Evolutionary conservation across 257 asterid species (phyloP).

Genomic region (Primulina eburnea): DNA sequence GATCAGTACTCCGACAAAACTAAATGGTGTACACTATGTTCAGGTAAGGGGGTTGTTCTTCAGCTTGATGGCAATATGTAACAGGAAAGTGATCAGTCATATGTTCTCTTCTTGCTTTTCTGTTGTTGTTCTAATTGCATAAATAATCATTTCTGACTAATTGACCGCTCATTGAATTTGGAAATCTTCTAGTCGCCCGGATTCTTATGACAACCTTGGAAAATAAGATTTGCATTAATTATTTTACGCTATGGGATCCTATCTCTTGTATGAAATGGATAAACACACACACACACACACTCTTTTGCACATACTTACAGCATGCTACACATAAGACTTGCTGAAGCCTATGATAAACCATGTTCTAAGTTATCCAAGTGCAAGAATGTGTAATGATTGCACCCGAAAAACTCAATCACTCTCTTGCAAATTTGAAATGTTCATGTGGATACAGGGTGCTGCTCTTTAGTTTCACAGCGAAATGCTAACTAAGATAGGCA

Average conservation of each 20-base stretch:
- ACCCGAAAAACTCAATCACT: not conserved
- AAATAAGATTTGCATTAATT: not conserved
- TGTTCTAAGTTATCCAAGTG: not conserved
- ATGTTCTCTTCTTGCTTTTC: not conserved
- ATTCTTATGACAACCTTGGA: not conserved
- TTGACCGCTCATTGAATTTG: not conserved
- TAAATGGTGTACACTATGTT: constrained; percentile 95
- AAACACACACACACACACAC: not conserved
- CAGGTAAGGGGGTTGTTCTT: constrained; percentile 56
- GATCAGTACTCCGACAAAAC: constrained; percentile 83
- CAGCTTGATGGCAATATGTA: constrained; percentile 13
- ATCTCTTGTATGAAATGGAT: not conserved
- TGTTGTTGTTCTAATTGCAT: constrained; percentile 1
- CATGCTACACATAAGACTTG: not conserved
- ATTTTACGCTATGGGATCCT: not conserved
- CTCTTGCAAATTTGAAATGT: not conserved
- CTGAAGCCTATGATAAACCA: not conserved
- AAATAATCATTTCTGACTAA: not conserved
- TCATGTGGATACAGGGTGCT: not conserved
- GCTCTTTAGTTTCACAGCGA: not conserved
- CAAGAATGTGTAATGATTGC: too few species aligned
- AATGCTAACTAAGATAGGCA: not conserved
- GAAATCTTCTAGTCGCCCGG: not conserved
- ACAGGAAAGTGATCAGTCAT: constrained; percentile 13
- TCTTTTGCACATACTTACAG: not conserved